A percentile compares a stretch with the other conserved stretches of the same genome.
phyloP scores from a whole-genome alignment of 2,329 filamentous ascomycete species.

The Neonectria faginata region DNA sequence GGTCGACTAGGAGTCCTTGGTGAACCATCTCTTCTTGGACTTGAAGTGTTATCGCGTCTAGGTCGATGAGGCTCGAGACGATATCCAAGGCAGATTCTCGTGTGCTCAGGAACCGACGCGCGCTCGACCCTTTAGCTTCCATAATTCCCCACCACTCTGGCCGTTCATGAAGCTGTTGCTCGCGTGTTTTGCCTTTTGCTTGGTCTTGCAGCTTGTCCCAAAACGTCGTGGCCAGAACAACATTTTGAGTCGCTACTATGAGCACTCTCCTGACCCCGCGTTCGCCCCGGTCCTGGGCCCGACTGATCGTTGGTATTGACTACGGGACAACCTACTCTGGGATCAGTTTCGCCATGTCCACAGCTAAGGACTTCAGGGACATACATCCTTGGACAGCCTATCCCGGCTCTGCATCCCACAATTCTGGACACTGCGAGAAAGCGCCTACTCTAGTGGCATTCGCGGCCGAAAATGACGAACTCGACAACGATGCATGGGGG shows the following conservation, averaged over 20 bases:
- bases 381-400: conserved; percentile 35
- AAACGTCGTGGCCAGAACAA: conserved; percentile 52
- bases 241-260: conserved; percentile 33
- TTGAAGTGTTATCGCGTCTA: not conserved
- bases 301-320: conserved; percentile 25
- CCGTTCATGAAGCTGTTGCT: conserved; percentile 12
- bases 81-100: too few relatives aligned
- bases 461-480: conserved; percentile 28
- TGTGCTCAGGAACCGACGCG: too few relatives aligned
- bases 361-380: conserved; percentile 32
- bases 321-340: conserved; percentile 39
- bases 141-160: conserved; percentile 23
- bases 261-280: too few relatives aligned
- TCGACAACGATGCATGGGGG: conserved; percentile 21
- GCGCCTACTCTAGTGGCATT: conserved; percentile 33
- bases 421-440: conserved; percentile 34
- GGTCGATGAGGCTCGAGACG: too few relatives aligned
- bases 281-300: not conserved
- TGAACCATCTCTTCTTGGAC: not conserved
- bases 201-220: conserved; percentile 43
- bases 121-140: too few relatives aligned
- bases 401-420: conserved; percentile 27
- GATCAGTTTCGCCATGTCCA: conserved; percentile 34
- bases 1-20: not conserved
- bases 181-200: conserved; percentile 19